Conservation (phyloP, 257 asterid genomes). For the Prunella vulgaris region DNA sequence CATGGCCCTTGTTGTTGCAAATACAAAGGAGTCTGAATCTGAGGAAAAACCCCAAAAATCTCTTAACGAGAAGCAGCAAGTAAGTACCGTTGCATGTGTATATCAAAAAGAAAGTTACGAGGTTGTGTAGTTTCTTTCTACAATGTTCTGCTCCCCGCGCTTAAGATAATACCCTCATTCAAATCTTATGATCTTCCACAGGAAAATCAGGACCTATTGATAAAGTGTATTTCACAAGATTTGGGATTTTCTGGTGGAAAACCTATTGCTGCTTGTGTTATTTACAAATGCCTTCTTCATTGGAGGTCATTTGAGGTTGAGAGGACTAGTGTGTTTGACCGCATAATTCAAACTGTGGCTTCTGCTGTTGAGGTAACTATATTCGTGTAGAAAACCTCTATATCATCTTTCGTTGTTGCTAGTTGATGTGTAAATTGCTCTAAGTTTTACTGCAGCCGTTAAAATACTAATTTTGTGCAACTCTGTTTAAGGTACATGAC, state of each 20-base stretch:
- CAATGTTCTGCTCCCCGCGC: constrained; percentile 1
- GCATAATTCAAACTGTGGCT: constrained; percentile 80
- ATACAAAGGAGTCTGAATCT: constrained; percentile 71
- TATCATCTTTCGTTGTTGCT: not conserved
- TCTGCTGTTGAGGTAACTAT: constrained; percentile 78
- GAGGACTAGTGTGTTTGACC: constrained; percentile 93
- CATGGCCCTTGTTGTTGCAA: constrained; percentile 44
- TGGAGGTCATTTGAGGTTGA: constrained; percentile 99
- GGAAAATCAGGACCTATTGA: constrained; percentile 95
- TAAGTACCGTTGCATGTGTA: constrained; percentile 28
- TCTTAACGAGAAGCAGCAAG: constrained; percentile 92
- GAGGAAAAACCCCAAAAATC: constrained; percentile 93
- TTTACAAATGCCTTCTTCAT: constrained; percentile 94
- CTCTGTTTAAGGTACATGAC: constrained; percentile 60
- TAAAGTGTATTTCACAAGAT: constrained; percentile 92
- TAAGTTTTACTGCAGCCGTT: not conserved
- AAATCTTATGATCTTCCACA: constrained; percentile 31
- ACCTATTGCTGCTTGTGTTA: constrained; percentile 92
- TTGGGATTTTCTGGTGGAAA: constrained; percentile 93
- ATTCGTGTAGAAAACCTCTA: not conserved
- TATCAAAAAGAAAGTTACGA: not conserved
- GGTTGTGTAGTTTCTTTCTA: not conserved
- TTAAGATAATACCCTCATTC: not conserved
- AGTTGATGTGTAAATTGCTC: constrained; percentile 2
- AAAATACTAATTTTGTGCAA: constrained; percentile 21